Base-by-base conservation (phyloP, 345 rosid species). In the Melaleuca alternifolia region DNA sequence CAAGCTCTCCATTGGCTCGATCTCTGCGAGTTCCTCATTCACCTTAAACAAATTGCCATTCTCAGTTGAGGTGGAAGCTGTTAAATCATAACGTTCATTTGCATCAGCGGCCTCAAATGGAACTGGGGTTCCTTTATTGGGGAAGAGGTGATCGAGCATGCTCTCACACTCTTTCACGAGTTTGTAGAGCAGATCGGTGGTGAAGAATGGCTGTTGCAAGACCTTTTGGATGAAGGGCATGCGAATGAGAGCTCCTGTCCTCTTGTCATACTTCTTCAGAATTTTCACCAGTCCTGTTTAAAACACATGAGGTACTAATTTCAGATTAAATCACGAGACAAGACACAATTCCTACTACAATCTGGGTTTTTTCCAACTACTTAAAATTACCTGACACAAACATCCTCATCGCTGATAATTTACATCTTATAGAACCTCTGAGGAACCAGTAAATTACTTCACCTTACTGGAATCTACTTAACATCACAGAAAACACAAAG, bases 231-330 rank as follows among this genome's bases (percentile, higher is more conserved):
- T 96, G 92, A 91, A 96, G n/a, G 99, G 99, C 87, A 93, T 87
- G 23, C 99, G 98, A 89, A 95, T 95, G 41, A 97, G 91, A 86
- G 98, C 98, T 61, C 99, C 99, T 1, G 99, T 97, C 88, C 99
- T 86, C 88, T 96, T 97, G 90, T 97, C 99, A 65, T 94, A 97
- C 93, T 96, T 97, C 94, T 97, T 97, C 62, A 97, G 91, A 87
- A 97, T 97, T 88, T 97, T 97, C 52, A 92, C 99, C 91, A 97
- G 84, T 87, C 99, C 99, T 95, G 93, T 88, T 16, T 11, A 83
- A 56, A 41, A 41, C 12, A 24, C 24, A 71, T 46, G 20, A 51
- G 26, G n/a, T 79, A 41, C 50, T 18, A 6, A 41, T 16, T 41
- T 83, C 56, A 51, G 5, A 51, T 33, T 48, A 54, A 83, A 82